Evolutionary conservation across 225 moss, liverwort and hornwort genomes (phyloP).

Genomic region (Thuidium tamariscinum): DNA sequence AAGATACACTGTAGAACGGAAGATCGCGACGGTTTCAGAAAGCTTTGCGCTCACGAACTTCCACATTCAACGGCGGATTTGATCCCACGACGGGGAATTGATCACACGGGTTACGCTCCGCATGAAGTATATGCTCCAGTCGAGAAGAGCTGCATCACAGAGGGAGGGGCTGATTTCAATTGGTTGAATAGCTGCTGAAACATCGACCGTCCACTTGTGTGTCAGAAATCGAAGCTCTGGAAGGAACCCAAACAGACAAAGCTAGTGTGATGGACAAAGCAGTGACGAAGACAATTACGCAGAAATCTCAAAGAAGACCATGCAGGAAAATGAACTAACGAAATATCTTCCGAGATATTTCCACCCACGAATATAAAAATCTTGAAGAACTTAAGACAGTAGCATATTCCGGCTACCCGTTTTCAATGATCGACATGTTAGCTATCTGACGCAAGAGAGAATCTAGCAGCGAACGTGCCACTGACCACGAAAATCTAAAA

Average conservation of each 20-base stretch:
- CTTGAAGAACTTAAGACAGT: neutral
- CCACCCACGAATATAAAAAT: neutral
- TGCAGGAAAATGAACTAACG: neutral
- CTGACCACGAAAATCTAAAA: neutral
- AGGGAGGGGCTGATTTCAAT: neutral
- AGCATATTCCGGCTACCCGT: neutral
- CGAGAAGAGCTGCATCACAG: neutral
- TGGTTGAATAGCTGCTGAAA: neutral
- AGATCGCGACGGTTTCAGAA: neutral
- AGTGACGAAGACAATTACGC: neutral
- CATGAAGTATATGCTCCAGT: neutral
- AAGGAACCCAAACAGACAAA: neutral
- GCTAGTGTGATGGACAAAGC: neutral
- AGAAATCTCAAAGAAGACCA: neutral
- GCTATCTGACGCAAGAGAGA: neutral
- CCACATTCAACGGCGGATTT: neutral
- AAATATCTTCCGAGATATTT: neutral
- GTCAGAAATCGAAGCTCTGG: neutral
- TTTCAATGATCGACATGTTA: neutral
- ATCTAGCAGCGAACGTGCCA: neutral
- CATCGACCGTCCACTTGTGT: neutral
- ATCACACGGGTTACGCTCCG: neutral
- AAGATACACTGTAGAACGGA: neutral
- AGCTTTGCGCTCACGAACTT: neutral
- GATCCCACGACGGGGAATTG: neutral